phyloP scores from a whole-genome alignment of 164 flowering plant species.

The Platanus orientalis region DNA sequence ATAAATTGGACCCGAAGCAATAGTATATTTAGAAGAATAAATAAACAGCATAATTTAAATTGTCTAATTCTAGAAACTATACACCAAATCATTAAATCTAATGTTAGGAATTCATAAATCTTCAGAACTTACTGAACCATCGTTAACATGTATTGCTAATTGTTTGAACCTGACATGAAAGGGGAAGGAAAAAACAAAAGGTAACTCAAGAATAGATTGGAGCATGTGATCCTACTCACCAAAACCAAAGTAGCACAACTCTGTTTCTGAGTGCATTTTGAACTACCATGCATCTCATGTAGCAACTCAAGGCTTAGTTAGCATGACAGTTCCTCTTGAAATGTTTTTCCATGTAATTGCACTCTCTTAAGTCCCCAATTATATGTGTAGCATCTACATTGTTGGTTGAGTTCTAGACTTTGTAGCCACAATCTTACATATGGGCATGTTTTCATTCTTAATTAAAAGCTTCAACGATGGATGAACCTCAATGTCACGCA shows the following conservation, averaged over 20 bases:
- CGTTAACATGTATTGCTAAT: no score
- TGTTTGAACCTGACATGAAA: no score
- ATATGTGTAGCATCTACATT: background rate
- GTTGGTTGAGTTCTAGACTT: slow-evolving; percentile 11
- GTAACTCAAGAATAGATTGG: no score
- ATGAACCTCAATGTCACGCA: slow-evolving; percentile 57
- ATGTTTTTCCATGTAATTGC: background rate
- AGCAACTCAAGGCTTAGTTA: background rate
- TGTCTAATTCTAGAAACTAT: no score
- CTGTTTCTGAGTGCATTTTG: background rate
- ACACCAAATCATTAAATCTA: no score
- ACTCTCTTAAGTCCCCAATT: background rate
- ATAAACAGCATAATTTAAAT: no score
- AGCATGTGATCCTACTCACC: background rate
- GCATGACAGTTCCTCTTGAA: background rate
- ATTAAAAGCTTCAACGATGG: slow-evolving; percentile 73
- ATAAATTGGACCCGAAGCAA: no score
- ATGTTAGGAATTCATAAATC: no score
- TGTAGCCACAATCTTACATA: slow-evolving; percentile 62
- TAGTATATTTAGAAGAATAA: no score
- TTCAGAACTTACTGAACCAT: no score
- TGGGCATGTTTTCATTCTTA: slow-evolving; percentile 54
- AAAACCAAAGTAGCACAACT: background rate
- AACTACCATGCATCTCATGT: background rate
- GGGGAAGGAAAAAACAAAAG: no score